These are phyloP conservation scores for Globisporangium okanoganense DNA, from an alignment of 352 stramenopile species.

Conservation along the genomic window DNA sequence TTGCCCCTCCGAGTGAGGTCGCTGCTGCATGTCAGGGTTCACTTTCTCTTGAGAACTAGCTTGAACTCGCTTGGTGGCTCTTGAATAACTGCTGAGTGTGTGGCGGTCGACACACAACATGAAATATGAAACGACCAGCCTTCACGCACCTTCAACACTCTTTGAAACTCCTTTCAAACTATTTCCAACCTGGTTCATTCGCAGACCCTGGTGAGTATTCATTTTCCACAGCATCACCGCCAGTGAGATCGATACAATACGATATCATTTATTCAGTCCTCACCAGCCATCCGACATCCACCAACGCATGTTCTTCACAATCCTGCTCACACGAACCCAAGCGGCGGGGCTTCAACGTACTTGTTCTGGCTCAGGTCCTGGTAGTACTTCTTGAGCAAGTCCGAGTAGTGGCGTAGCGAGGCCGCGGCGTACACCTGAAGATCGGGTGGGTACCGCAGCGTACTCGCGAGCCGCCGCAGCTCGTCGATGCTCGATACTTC, in stretches of 20 bases:
- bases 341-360: constrained; percentile 42
- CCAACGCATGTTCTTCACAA: not conserved
- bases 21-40: not conserved
- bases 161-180: not conserved
- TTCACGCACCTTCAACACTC: not conserved
- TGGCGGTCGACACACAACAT: not conserved
- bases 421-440: constrained; percentile 54
- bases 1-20: constrained; percentile 7
- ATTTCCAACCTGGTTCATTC: not conserved
- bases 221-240: not conserved
- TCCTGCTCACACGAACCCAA: constrained; percentile 40
- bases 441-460: constrained; percentile 47
- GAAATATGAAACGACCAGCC: not conserved
- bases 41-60: not conserved
- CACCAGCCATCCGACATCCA: too few relatives aligned
- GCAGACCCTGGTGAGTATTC: not conserved
- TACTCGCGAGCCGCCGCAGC: constrained; percentile 45
- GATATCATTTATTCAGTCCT: too few relatives aligned
- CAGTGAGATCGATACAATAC: not conserved
- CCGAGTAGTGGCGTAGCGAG: constrained; percentile 59
- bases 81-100: not conserved
- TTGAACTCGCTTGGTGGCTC: too few relatives aligned
- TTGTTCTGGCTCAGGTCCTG: constrained; percentile 36
- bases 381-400: constrained; percentile 72
- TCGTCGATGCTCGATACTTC: constrained; percentile 61